Percentiles rank a stretch among this genome's conserved stretches.
Evolutionary conservation across 2,329 filamentous ascomycete species (phyloP).

Genomic region (Diaporthe eres): DNA sequence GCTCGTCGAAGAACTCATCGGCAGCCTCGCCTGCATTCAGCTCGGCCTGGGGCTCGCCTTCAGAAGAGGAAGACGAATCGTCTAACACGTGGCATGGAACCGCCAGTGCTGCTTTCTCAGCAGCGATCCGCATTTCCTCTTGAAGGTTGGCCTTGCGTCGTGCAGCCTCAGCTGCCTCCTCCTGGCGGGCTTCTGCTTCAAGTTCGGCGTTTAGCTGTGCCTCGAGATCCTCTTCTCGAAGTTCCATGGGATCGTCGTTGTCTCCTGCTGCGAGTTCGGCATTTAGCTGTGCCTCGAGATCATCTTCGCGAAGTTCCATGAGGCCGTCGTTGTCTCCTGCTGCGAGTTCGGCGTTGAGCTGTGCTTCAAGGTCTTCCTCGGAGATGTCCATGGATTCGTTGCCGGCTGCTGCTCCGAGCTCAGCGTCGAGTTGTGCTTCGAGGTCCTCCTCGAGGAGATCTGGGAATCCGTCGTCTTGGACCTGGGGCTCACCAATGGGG

Average conservation of each 20-base stretch:
- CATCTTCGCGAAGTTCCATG: neutral
- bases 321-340: neutral
- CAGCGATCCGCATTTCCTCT: neutral
- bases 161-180: neutral
- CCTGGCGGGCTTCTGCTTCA: neutral
- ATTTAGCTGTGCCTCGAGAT: neutral
- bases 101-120: neutral
- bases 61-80: neutral
- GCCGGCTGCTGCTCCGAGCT: neutral
- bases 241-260: no score
- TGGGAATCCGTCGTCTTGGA: neutral
- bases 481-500: neutral
- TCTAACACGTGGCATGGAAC: neutral
- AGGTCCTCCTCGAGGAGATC: neutral
- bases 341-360: conserved; percentile 1
- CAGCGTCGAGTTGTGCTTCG: neutral
- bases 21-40: neutral
- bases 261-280: no score
- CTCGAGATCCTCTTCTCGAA: neutral
- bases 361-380: neutral
- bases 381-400: neutral
- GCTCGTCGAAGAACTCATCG: neutral
- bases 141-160: neutral
- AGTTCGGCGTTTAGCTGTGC: conserved; percentile 1
- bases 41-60: neutral